Evolutionary conservation across 768 basidiomycete genomes (phyloP).

Genomic region (Russula vinacea): DNA sequence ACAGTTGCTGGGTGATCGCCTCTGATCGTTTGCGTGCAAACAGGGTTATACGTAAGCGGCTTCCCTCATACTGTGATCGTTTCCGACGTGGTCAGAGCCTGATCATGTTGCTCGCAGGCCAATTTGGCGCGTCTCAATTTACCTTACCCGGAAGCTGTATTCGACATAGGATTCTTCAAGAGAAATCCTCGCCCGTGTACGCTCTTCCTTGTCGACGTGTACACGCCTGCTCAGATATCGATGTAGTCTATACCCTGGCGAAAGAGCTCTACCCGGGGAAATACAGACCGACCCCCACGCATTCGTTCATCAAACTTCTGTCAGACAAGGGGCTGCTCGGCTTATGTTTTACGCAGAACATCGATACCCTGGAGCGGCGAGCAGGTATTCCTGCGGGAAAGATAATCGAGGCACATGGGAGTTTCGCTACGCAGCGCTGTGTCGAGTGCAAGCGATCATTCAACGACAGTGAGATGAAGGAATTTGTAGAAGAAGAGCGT

Average conservation of each 20-base stretch:
- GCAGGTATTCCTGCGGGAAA: constrained; percentile 71
- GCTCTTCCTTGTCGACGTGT: constrained; percentile 29
- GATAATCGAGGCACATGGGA: constrained; percentile 94
- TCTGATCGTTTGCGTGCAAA: neutral
- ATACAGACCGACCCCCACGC: constrained; percentile 82
- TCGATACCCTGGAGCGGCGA: constrained; percentile 85
- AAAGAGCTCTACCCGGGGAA: constrained; percentile 90
- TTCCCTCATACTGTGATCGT: neutral
- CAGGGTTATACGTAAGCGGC: constrained; percentile 53
- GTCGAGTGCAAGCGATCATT: constrained; percentile 64
- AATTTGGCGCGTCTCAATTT: constrained; percentile 74
- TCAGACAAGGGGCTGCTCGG: constrained; percentile 64
- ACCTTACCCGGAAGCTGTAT: constrained; percentile 94
- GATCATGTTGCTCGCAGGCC: constrained; percentile 44
- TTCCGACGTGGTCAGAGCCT: neutral
- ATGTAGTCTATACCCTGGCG: constrained; percentile 80
- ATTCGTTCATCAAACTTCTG: constrained; percentile 86
- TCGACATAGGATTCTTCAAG: constrained; percentile 85
- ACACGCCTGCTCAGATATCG: neutral
- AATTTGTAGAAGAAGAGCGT: constrained; percentile 54
- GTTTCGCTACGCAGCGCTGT: constrained; percentile 85
- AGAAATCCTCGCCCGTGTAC: constrained; percentile 75
- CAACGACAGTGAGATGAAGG: constrained; percentile 65
- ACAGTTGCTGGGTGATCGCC: neutral
- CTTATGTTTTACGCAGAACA: constrained; percentile 86